These are phyloP conservation scores for Vitis labrusca DNA, from an alignment of 164 flowering plant species.

Conservation along the genomic window DNA sequence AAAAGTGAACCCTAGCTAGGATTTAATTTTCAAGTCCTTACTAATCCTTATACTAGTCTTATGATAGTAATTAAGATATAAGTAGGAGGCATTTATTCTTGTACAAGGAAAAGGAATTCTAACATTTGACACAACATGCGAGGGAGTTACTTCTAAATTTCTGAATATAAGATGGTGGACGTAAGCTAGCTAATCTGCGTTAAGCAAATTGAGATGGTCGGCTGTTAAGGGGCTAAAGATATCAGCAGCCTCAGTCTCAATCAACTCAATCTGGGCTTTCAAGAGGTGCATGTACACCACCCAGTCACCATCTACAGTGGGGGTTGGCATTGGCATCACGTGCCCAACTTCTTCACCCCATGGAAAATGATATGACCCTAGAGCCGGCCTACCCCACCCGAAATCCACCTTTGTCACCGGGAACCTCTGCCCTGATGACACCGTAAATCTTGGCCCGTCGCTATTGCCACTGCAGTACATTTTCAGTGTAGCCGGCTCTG, in stretches of 20 bases:
- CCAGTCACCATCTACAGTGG: constrained; percentile 52
- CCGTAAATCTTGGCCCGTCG: constrained; percentile 53
- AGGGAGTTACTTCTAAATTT: no score
- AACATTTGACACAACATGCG: no score
- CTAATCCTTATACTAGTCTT: no score
- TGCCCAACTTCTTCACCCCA: constrained; percentile 53
- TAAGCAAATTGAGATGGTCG: constrained; percentile 9
- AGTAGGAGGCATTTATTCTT: no score
- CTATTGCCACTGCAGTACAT: constrained; percentile 28
- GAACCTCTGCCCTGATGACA: constrained; percentile 59
- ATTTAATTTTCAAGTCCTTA: no score
- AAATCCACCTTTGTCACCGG: constrained; percentile 49
- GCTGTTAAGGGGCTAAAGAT: constrained; percentile 37
- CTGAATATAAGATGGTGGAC: no score
- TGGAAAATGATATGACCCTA: constrained; percentile 60
- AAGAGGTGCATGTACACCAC: constrained; percentile 52
- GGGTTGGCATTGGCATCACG: constrained; percentile 69
- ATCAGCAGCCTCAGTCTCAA: constrained; percentile 36
- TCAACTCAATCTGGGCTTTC: constrained; percentile 30
- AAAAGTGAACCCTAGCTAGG: no score
- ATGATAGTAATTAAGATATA: no score
- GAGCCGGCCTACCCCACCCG: constrained; percentile 56
- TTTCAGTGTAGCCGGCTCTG: constrained; percentile 31
- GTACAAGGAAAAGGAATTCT: no score
- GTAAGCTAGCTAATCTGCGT: no score